Base-by-base conservation (phyloP, 345 rosid genomes). In the Melaleuca quinquenervia region DNA sequence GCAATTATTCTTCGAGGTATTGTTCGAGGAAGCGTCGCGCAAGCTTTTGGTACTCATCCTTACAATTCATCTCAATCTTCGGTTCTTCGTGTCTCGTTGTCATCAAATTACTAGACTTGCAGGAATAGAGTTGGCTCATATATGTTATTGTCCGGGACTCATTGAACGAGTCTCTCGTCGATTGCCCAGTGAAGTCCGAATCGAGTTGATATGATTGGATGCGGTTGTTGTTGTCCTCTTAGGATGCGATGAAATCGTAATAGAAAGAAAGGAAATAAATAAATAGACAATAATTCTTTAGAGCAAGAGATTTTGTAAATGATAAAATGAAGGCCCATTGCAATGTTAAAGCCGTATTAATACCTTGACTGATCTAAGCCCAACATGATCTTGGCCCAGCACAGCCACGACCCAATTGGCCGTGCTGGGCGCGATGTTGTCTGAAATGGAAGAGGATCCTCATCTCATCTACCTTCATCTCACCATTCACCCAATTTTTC, bases 241-340 rank as follows among this genome's bases (percentile, higher is more conserved):
- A 15, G 21, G 3, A 15, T 1, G 11, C 0, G 22, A 15, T 29
- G 15, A 29, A 62, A 7, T 62, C 44, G 9, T 16, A 6, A 64
- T 64, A 32, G 1, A 64, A 29, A 2, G 48, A 32, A 2, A 32
- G 24, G 6, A 16, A 16, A 64, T 18, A 64, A 64, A 0, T 3
- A 8, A 29, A 64, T 64, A 8, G 7, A 32, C 12, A 32, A 20
- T 0, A 1, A 8, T 0, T 64, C 32, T 32, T 29, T 1, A 8
- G 26, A 54, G 58, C 1, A 1, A 22, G 26, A 54, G 5, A 5
- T 54, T 21, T 21, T 3, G 24, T 53, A 53, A 53, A 24, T 20
- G 56, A 20, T 20, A 22, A 8, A 22, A 7, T 41, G 41, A 41
- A 41, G 41, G 41, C 41, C 41, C 41, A 41, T 41, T 41, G 41